These are phyloP conservation scores for Jaapia argillacea DNA, from an alignment of 768 basidiomycete species.

Conservation along the genomic window DNA sequence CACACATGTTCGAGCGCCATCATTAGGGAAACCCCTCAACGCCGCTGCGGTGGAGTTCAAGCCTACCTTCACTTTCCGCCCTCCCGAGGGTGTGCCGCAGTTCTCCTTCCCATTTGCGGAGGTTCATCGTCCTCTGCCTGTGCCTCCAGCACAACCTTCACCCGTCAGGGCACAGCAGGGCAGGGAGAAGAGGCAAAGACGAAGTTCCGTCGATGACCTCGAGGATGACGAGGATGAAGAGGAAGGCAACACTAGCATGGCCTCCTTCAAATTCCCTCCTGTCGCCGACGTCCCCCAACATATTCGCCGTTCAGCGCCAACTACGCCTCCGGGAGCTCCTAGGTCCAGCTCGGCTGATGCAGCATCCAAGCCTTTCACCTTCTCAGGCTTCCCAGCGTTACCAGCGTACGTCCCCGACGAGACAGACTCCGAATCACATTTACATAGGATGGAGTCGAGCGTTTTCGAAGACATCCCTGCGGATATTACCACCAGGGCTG, in stretches of 20 bases:
- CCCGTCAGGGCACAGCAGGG: constrained; percentile 45
- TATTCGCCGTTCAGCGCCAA: constrained; percentile 36
- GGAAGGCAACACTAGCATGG: constrained; percentile 40
- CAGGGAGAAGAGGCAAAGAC: constrained; percentile 69
- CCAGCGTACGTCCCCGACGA: constrained; percentile 6
- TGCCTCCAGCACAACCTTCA: constrained; percentile 19
- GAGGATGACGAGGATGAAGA: constrained; percentile 39
- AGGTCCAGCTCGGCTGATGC: constrained; percentile 24
- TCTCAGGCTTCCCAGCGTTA: constrained; percentile 46
- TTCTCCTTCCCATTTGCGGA: constrained; percentile 28
- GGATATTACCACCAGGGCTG: background rate
- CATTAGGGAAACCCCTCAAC: constrained; percentile 64
- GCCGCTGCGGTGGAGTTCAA: constrained; percentile 76
- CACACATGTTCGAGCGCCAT: constrained; percentile 29
- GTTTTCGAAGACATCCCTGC: constrained; percentile 12
- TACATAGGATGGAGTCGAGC: constrained; percentile 17
- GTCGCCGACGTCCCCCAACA: constrained; percentile 38
- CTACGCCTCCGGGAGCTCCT: constrained; percentile 20
- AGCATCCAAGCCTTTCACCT: constrained; percentile 52
- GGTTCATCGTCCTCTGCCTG: constrained; percentile 30
- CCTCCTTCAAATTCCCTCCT: constrained; percentile 69
- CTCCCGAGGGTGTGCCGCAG: constrained; percentile 54
- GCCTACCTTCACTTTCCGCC: constrained; percentile 74
- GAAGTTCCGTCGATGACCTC: constrained; percentile 30
- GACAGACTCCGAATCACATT: constrained; percentile 2